Base-by-base conservation (phyloP, 2,329 filamentous ascomycete genomes). In the Huntiella moniliformis region DNA sequence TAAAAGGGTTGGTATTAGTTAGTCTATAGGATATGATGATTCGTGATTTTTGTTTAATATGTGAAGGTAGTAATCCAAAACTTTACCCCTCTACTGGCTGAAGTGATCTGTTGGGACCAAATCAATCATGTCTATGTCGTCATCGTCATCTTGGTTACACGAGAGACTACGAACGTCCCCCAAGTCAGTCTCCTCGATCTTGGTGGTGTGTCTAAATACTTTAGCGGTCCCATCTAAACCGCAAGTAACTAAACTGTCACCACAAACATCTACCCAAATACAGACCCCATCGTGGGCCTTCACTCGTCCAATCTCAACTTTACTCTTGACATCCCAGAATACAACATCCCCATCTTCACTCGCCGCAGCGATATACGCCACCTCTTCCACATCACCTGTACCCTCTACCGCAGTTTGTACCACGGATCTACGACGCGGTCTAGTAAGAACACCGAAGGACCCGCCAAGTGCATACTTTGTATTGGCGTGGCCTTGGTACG, bases 401-500 rank as follows among this genome's bases (percentile, higher is more conserved):
- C 40, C 35, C 15, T 38, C 38, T 17, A 17, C 35, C 5, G 47
- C 53, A 38, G 40, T 45, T 17, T 51, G 45, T 10, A 42, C 37
- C 22, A 43, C 51, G 32, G 53, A 45, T 16, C 38, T 48, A 13
- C 42, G 49, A 8, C 11, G 54, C 5, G 28, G 40, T 11, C 40
- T 31, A 4, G 8, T 33, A 51, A 10, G 54, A 45, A 74, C 69
- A 10, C 84, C 87, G 57, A 96, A 95, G 36, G 79, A 79, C 3
- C 86, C 84, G 2, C 75, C 75, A n/a, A 96, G 70, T 52, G 84
- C 88, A 61, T 82, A 96, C 51, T 79, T 79, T 46, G 75, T 70
- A 59, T 98, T 98, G 46, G 67, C 64, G 56, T 96, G 91, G 0
- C 91, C 91, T 59, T 95, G 86, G 61, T 96, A 98, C 11, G 91